These are phyloP conservation scores for Apiotrichum sp. DNA, from an alignment of 1,284 basidiomycete genomes.

Conservation along the genomic window DNA sequence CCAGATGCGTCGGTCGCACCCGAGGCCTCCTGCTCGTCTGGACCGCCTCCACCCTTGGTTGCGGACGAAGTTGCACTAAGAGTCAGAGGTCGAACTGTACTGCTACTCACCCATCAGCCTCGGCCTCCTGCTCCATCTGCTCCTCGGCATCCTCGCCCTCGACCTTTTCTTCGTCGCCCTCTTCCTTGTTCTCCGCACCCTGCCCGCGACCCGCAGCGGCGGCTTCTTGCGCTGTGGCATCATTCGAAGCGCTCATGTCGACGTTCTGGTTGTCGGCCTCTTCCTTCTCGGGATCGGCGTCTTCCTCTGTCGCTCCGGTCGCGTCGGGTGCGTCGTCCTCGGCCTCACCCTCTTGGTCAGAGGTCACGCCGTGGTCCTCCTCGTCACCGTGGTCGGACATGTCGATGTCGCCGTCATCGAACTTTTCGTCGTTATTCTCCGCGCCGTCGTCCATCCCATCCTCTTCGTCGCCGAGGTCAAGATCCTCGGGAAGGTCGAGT, in stretches of 20 bases:
- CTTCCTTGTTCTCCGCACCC: conserved; percentile 27
- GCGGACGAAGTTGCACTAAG: conserved; percentile 21
- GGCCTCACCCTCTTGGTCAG: conserved; percentile 40
- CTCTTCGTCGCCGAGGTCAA: conserved; percentile 57
- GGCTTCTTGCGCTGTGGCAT: conserved; percentile 31
- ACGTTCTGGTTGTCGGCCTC: conserved; percentile 34
- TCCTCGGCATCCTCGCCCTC: conserved; percentile 34
- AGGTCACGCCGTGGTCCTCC: conserved; percentile 36
- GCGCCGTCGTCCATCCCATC: conserved; percentile 48
- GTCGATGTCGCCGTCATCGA: conserved; percentile 19
- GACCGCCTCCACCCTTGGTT: conserved; percentile 27
- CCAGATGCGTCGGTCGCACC: conserved; percentile 38
- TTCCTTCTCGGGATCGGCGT: conserved; percentile 31
- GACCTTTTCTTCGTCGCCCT: conserved; percentile 28
- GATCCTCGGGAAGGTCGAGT: conserved; percentile 76
- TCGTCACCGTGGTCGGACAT: conserved; percentile 27
- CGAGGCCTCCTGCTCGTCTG: conserved; percentile 36
- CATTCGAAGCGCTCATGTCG: conserved; percentile 36
- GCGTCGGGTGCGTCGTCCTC: conserved; percentile 37
- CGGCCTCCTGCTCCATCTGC: conserved; percentile 22
- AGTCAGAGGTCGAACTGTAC: conserved; percentile 10
- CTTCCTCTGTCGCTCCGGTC: conserved; percentile 40
- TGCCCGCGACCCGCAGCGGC: conserved; percentile 40
- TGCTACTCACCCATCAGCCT: conserved; percentile 24
- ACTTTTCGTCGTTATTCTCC: conserved; percentile 20